Evolutionary conservation across 2,329 filamentous ascomycete genomes (phyloP).

Genomic region (Aspergillus versicolor): DNA sequence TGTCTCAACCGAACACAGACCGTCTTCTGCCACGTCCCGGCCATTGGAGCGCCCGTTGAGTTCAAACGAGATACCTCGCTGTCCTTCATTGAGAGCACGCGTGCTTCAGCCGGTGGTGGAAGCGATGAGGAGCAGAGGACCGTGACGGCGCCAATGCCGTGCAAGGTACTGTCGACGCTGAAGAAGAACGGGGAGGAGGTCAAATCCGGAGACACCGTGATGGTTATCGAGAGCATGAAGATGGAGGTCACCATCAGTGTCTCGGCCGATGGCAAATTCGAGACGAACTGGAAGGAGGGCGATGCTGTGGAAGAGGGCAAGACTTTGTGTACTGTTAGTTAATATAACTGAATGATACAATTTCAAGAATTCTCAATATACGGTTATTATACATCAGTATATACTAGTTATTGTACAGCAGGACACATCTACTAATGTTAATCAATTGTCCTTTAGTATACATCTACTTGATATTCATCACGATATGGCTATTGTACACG

Average conservation of each 20-base stretch:
- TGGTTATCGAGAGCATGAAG: slow-evolving; percentile 47
- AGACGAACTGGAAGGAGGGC: slow-evolving; percentile 26
- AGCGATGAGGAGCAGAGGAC: slow-evolving; percentile 14
- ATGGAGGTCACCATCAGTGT: slow-evolving; percentile 39
- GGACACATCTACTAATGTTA: no score
- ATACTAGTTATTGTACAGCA: no score
- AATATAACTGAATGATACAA: background rate
- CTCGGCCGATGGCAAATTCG: slow-evolving; percentile 27
- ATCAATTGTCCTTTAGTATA: no score
- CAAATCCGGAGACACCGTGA: slow-evolving; percentile 31
- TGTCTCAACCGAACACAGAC: background rate
- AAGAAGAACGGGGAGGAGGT: slow-evolving; percentile 33
- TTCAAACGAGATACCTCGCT: slow-evolving; percentile 28
- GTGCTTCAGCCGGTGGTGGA: slow-evolving; percentile 13
- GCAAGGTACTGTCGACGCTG: slow-evolving; percentile 33
- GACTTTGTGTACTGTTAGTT: slow-evolving; percentile 23
- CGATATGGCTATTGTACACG: no score
- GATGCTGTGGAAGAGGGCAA: slow-evolving; percentile 36
- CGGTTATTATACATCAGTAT: no score
- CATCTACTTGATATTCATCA: no score
- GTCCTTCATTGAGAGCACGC: slow-evolving; percentile 26
- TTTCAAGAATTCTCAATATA: no score
- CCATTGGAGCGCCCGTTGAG: slow-evolving; percentile 28
- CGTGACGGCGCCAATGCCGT: slow-evolving; percentile 36
- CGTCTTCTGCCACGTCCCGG: slow-evolving; percentile 30